Percentiles rank a stretch among this genome's conserved stretches.
These are phyloP conservation scores for Euphorbia lathyris DNA, from an alignment of 345 rosid species.

Conservation along the genomic window DNA sequence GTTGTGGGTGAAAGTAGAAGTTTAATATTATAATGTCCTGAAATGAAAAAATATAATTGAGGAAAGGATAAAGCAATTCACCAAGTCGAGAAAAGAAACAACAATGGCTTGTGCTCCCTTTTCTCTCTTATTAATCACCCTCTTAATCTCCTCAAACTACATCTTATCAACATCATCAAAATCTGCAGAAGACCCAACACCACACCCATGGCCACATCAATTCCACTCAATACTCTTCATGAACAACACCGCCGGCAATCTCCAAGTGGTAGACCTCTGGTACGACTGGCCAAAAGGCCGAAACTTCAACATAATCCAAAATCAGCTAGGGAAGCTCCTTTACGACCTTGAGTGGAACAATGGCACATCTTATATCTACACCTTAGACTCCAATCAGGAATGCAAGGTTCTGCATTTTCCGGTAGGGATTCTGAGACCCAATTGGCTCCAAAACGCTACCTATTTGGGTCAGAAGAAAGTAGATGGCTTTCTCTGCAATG, in stretches of 20 bases:
- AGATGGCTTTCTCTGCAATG: slow-evolving; percentile 54
- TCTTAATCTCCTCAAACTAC: not conserved
- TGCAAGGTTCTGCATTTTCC: slow-evolving; percentile 44
- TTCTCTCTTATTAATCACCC: slow-evolving; percentile 10
- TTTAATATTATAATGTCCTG: not conserved
- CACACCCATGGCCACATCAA: slow-evolving; percentile 59
- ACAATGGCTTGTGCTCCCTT: slow-evolving; percentile 16
- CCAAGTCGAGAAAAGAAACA: not conserved
- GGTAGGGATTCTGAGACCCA: slow-evolving; percentile 51
- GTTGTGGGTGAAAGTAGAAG: not conserved
- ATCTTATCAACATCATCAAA: slow-evolving; percentile 17
- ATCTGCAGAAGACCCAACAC: slow-evolving; percentile 39
- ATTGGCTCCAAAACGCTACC: slow-evolving; percentile 61
- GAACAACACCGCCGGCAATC: slow-evolving; percentile 49
- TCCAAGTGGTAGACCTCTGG: slow-evolving; percentile 61
- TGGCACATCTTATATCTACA: slow-evolving; percentile 53
- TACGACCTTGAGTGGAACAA: slow-evolving; percentile 70
- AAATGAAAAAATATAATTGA: not conserved
- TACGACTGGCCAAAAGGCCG: slow-evolving; percentile 68
- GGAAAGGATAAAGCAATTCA: not conserved
- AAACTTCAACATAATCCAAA: slow-evolving; percentile 64
- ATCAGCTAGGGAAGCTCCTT: slow-evolving; percentile 49
- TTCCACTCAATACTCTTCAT: slow-evolving; percentile 57
- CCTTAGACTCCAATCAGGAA: slow-evolving; percentile 35
- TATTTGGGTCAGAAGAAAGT: slow-evolving; percentile 47